Conservation (phyloP, 2,329 filamentous ascomycete species). For the Neonectria sp. region DNA sequence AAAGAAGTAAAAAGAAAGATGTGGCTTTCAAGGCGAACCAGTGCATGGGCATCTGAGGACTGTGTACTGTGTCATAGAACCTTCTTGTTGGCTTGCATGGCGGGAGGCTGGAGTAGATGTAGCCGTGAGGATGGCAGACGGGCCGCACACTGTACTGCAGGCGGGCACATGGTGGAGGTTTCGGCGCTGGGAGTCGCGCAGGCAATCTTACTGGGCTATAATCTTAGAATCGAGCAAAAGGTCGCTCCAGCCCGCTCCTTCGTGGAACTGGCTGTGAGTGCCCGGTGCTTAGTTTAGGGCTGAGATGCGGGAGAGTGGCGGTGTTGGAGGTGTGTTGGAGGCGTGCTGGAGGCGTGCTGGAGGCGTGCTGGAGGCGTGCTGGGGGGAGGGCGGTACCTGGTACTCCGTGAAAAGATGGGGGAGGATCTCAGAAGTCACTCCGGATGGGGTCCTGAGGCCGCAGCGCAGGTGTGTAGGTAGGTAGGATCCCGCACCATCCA, state of each 20-base stretch:
- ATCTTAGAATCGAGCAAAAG: slow-evolving; percentile 24
- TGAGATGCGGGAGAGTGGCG: slow-evolving; percentile 18
- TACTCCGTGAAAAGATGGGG: slow-evolving; percentile 28
- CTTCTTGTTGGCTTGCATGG: slow-evolving; percentile 34
- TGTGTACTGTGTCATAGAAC: slow-evolving; percentile 24
- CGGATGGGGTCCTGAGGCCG: background rate
- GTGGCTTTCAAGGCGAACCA: slow-evolving; percentile 12
- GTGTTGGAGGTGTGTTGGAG: slow-evolving; percentile 3
- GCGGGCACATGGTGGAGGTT: slow-evolving; percentile 9
- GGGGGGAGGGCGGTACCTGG: slow-evolving; percentile 15
- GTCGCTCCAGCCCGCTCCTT: slow-evolving; percentile 11
- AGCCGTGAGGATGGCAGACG: slow-evolving; percentile 29
- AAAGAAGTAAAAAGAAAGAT: slow-evolving; percentile 1
- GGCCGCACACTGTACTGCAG: slow-evolving; percentile 43
- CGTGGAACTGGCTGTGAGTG: slow-evolving; percentile 18
- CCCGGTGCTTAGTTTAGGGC: slow-evolving; percentile 15
- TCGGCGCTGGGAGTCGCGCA: slow-evolving; percentile 2
- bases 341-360: background rate
- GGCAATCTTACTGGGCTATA: slow-evolving; percentile 25
- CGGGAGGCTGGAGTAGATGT: slow-evolving; percentile 32
- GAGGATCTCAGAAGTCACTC: slow-evolving; percentile 23
- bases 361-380: background rate
- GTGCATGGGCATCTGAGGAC: background rate
- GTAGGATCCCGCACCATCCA: background rate
- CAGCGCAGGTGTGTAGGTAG: background rate